Percentiles rank a stretch among this genome's conserved stretches.
These are phyloP conservation scores for Tolypocladium ophioglossoides DNA, from an alignment of 2,329 filamentous ascomycete genomes.

Conservation along the genomic window DNA sequence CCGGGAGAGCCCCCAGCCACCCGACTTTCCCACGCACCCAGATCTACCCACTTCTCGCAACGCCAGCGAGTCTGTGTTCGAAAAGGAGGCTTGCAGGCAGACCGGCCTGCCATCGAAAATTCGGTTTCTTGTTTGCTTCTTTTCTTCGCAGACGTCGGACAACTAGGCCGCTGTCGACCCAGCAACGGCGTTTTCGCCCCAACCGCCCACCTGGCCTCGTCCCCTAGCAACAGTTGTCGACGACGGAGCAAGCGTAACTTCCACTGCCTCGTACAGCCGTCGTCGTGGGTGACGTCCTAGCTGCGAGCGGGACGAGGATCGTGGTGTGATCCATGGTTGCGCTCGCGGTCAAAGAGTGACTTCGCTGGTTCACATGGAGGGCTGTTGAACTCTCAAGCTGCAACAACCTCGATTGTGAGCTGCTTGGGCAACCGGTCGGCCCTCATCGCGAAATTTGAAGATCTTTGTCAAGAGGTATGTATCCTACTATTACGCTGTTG, in stretches of 20 bases:
- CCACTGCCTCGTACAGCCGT: not conserved
- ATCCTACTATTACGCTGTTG: not conserved
- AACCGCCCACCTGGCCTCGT: not conserved
- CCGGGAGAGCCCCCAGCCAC: constrained; percentile 4
- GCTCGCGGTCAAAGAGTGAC: not conserved
- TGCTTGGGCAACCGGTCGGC: not conserved
- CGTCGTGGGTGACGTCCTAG: too few species aligned
- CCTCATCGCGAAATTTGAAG: too few species aligned
- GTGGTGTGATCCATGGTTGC: not conserved
- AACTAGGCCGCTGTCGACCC: not conserved
- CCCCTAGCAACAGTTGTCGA: not conserved
- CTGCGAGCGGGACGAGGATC: not conserved
- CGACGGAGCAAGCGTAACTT: not conserved
- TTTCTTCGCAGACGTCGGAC: not conserved
- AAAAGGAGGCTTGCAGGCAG: not conserved
- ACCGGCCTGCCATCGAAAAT: not conserved
- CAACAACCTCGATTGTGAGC: not conserved
- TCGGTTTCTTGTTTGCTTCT: not conserved
- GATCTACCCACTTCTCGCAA: not conserved
- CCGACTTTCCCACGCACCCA: not conserved
- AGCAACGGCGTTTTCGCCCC: not conserved
- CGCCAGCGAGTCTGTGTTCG: not conserved
- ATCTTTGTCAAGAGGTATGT: not conserved
- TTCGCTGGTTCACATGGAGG: not conserved
- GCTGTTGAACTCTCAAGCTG: not conserved